Percentiles rank a stretch among this genome's conserved stretches.
These are phyloP conservation scores for Triticum dicoccoides DNA, from an alignment of 176 grass and related monocot genomes.

Conservation along the genomic window DNA sequence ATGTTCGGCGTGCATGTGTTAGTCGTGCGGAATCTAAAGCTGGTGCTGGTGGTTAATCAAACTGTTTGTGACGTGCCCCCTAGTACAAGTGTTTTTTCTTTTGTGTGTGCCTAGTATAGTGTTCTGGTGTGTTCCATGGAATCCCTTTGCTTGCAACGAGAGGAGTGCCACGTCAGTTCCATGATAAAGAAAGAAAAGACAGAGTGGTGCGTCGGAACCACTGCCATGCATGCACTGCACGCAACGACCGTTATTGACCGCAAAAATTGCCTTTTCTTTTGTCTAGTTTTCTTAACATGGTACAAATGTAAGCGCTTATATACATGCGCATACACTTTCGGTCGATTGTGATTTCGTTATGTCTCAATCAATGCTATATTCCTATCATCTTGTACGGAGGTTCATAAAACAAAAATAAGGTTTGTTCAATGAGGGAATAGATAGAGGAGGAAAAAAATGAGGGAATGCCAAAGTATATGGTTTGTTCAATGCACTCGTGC, in stretches of 20 bases:
- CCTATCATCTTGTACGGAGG: too few relatives aligned
- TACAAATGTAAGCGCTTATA: too few relatives aligned
- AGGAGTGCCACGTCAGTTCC: background rate
- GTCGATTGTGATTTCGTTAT: too few relatives aligned
- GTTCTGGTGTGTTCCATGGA: background rate
- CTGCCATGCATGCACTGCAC: background rate
- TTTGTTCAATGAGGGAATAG: too few relatives aligned
- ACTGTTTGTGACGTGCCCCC: background rate
- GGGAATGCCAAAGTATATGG: background rate
- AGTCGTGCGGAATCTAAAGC: conserved; percentile 20
- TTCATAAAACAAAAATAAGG: too few relatives aligned
- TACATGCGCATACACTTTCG: too few relatives aligned
- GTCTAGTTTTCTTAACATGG: background rate
- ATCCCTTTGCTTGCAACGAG: conserved; percentile 4
- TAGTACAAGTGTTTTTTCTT: too few relatives aligned
- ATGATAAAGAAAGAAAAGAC: background rate
- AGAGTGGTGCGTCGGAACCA: background rate
- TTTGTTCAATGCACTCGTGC: conserved; percentile 19
- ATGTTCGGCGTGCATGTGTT: conserved; percentile 36
- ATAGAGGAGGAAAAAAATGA: background rate
- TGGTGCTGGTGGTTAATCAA: background rate
- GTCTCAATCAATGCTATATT: too few relatives aligned
- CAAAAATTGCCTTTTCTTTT: too few relatives aligned
- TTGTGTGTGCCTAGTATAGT: too few relatives aligned
- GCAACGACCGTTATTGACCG: background rate